Evolutionary conservation across 176 grass and related monocot species (phyloP).

Genomic region (Juncus effusus): DNA sequence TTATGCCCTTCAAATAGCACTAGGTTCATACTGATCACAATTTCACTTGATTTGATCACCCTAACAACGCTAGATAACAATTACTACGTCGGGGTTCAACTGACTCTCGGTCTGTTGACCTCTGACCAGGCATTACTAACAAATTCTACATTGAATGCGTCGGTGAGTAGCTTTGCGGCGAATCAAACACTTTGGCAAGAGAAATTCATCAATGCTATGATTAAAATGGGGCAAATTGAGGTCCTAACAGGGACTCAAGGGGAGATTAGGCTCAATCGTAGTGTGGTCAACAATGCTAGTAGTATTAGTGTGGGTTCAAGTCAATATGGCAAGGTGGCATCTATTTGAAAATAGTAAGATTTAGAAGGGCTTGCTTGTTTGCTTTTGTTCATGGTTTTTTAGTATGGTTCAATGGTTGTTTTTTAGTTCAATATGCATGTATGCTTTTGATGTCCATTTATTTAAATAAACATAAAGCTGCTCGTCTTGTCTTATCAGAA

Average conservation of each 20-base stretch:
- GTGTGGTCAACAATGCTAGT: slow-evolving; percentile 50
- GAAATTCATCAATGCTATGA: slow-evolving; percentile 60
- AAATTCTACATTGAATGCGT: slow-evolving; percentile 39
- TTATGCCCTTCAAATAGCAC: slow-evolving; percentile 35
- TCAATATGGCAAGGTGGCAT: neutral
- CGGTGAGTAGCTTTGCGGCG: slow-evolving; percentile 47
- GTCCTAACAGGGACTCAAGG: slow-evolving; percentile 58
- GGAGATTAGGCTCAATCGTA: slow-evolving; percentile 63
- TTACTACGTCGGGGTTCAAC: slow-evolving; percentile 53
- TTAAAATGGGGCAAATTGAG: slow-evolving; percentile 67
- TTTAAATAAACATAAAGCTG: too few relatives aligned
- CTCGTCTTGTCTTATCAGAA: too few relatives aligned
- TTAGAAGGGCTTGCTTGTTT: slow-evolving; percentile 13
- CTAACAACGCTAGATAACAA: slow-evolving; percentile 59
- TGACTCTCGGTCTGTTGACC: slow-evolving; percentile 56
- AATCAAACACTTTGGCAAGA: slow-evolving; percentile 46
- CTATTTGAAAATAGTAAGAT: neutral
- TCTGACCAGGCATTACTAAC: slow-evolving; percentile 60
- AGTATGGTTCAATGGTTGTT: neutral
- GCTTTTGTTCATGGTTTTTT: neutral
- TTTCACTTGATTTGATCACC: slow-evolving; percentile 49
- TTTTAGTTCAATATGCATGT: neutral
- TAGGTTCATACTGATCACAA: slow-evolving; percentile 29
- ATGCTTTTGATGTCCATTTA: slow-evolving; percentile 7
- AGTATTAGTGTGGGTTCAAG: slow-evolving; percentile 9